Evolutionary conservation across 2,329 filamentous ascomycete genomes (phyloP).

Genomic region (Penicillium sumatraense): DNA sequence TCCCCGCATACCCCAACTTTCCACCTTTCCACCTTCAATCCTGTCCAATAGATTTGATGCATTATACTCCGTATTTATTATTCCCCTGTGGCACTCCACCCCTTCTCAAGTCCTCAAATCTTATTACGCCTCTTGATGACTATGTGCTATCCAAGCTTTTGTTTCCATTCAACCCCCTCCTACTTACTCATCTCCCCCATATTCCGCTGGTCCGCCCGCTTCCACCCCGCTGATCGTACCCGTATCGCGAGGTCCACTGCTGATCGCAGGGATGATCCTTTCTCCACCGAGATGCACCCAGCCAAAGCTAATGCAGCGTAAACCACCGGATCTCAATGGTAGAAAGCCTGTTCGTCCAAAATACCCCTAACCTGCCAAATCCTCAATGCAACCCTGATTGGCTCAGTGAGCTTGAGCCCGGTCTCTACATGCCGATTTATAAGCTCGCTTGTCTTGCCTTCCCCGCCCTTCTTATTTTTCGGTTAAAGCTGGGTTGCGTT

Average conservation of each 20-base stretch:
- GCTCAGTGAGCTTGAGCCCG: not conserved
- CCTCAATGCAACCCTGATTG: constrained; percentile 2
- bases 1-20: not conserved
- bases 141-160: not conserved
- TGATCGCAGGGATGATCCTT: constrained; percentile 14
- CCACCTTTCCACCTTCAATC: not conserved
- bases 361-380: not conserved
- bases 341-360: not conserved
- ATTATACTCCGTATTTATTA: no score
- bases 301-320: constrained; percentile 1
- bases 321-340: not conserved
- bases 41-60: no score
- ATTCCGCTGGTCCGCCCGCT: not conserved
- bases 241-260: constrained; percentile 14
- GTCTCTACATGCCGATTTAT: constrained; percentile 12
- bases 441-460: constrained; percentile 11
- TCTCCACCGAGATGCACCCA: not conserved
- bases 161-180: not conserved
- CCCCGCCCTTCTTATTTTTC: constrained; percentile 7
- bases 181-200: not conserved
- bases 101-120: not conserved
- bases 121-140: not conserved
- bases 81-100: not conserved
- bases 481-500: not conserved
- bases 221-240: constrained; percentile 7